phyloP scores from a whole-genome alignment of 495 filamentous ascomycete species.

The Pyrenopolyporus hunteri region DNA sequence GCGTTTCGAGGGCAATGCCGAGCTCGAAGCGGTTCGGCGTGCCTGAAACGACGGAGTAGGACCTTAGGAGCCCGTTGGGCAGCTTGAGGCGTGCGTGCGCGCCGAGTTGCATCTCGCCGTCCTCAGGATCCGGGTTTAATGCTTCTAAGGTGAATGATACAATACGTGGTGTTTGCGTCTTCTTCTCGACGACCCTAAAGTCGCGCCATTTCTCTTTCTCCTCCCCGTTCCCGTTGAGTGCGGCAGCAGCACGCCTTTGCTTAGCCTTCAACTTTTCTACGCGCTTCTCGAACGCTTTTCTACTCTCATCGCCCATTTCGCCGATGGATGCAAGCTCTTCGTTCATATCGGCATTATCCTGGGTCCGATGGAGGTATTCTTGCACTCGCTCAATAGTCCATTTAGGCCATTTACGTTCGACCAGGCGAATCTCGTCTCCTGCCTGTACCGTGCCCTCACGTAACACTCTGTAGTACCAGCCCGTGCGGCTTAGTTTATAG shows the following conservation, averaged over 20 bases:
- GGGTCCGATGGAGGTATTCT: constrained; percentile 59
- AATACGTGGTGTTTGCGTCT: constrained; percentile 48
- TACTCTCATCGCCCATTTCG: constrained; percentile 56
- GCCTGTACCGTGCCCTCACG: constrained; percentile 53
- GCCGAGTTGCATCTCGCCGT: constrained; percentile 38
- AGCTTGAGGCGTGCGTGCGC: constrained; percentile 54
- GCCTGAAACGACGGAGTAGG: constrained; percentile 58
- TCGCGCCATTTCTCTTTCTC: constrained; percentile 49
- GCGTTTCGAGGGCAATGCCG: constrained; percentile 52
- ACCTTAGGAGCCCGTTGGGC: constrained; percentile 50
- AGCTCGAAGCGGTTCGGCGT: constrained; percentile 50
- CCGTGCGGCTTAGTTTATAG: constrained; percentile 58
- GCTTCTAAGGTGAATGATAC: constrained; percentile 51
- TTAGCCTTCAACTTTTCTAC: constrained; percentile 44
- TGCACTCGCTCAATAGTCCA: constrained; percentile 64
- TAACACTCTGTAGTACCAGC: constrained; percentile 63
- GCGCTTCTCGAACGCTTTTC: constrained; percentile 47
- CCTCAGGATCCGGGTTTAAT: constrained; percentile 29
- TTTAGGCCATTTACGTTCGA: constrained; percentile 51
- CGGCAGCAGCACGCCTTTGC: constrained; percentile 42
- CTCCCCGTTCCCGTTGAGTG: constrained; percentile 26
- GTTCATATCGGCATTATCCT: constrained; percentile 51
- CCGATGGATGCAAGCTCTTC: constrained; percentile 51
- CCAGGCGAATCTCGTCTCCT: constrained; percentile 53
- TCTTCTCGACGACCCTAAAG: constrained; percentile 54